A percentile compares a stretch with the other conserved stretches of the same genome.
Evolutionary conservation across 495 filamentous ascomycete genomes (phyloP).

Genomic region (Hyaloscypha bicolor): DNA sequence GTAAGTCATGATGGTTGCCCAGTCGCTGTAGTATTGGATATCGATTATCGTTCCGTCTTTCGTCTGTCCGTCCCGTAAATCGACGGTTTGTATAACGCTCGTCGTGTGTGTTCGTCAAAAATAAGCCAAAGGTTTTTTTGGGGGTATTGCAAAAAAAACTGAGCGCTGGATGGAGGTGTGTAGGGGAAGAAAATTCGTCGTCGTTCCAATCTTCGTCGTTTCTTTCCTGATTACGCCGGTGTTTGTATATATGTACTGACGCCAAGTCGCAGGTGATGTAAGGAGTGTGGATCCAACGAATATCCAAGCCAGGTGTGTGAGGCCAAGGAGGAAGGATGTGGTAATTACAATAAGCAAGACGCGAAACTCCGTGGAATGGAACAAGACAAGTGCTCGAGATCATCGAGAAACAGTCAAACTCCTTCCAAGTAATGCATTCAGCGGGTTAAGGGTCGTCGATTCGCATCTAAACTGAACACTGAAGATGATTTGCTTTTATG

Average conservation of each 20-base stretch:
- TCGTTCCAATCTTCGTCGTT: conserved; percentile 14
- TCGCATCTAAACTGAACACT: conserved; percentile 14
- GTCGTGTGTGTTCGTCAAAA: background rate
- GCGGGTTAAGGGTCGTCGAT: conserved; percentile 2
- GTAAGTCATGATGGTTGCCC: conserved; percentile 39
- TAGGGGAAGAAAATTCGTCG: conserved; percentile 13
- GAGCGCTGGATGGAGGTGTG: background rate
- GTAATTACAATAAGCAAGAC: conserved; percentile 27
- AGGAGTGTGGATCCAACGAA: conserved; percentile 21
- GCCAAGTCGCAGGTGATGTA: conserved; percentile 22
- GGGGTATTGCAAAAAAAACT: background rate
- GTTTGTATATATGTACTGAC: conserved; percentile 37
- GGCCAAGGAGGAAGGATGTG: conserved; percentile 6
- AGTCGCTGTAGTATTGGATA: conserved; percentile 39
- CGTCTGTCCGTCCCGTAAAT: conserved; percentile 14
- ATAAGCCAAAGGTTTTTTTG: background rate
- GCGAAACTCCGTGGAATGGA: conserved; percentile 22
- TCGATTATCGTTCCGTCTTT: conserved; percentile 27
- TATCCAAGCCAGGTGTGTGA: conserved; percentile 5
- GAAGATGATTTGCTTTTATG: conserved; percentile 21
- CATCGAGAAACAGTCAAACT: conserved; percentile 11
- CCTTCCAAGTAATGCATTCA: conserved; percentile 17
- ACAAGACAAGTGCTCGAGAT: background rate
- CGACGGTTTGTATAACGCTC: conserved; percentile 8
- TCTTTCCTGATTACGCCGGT: conserved; percentile 19